A percentile compares a stretch with the other conserved stretches of the same genome.
Evolutionary conservation across 305 asterid genomes (phyloP).

Genomic region (Fraxinus baroniana): DNA sequence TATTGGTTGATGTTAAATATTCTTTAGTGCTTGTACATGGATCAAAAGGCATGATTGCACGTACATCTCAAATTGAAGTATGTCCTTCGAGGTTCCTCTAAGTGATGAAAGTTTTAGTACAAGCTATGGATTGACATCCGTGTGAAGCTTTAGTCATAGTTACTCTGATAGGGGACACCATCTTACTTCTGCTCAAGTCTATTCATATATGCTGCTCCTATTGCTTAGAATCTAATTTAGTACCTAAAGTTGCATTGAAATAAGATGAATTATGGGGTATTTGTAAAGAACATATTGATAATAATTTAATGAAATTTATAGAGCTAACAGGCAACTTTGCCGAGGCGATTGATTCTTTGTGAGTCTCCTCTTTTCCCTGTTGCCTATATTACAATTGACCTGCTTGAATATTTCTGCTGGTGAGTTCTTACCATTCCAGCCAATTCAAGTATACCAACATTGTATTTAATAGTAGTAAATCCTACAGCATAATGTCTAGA

Average conservation of each 20-base stretch:
- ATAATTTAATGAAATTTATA: neutral
- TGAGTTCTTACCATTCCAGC: too few species aligned
- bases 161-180: conserved; percentile 52
- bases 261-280: neutral
- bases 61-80: neutral
- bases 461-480: too few species aligned
- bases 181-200: neutral
- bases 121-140: conserved; percentile 49
- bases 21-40: neutral
- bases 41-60: neutral
- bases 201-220: neutral
- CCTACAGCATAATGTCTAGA: too few species aligned
- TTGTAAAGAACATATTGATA: neutral
- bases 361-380: conserved; percentile 42
- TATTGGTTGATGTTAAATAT: neutral
- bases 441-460: too few species aligned
- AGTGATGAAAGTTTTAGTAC: conserved; percentile 41
- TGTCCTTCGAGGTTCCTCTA: conserved; percentile 31
- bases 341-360: conserved; percentile 31
- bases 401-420: too few species aligned
- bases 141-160: conserved; percentile 64
- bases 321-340: conserved; percentile 46
- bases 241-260: neutral
- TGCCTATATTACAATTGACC: too few species aligned
- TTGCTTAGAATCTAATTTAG: neutral